phyloP scores from a whole-genome alignment of 1,284 basidiomycete species.

The Sporisorium sorghi region DNA sequence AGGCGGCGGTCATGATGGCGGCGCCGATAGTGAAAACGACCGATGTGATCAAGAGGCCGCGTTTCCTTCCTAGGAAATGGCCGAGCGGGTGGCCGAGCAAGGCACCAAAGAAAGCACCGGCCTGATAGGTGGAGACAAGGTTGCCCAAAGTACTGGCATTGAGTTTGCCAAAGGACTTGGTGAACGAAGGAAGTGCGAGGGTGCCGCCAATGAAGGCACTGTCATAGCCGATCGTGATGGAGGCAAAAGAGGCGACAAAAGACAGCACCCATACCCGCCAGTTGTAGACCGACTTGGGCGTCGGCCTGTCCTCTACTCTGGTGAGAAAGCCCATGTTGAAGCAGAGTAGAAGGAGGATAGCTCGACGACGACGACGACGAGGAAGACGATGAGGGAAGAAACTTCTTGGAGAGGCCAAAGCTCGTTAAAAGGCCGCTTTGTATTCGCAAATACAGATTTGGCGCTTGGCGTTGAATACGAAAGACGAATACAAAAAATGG shows the following conservation, averaged over 20 bases:
- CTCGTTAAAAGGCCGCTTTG: neutral
- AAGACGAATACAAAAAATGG: constrained; percentile 1
- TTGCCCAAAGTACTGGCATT: constrained; percentile 70
- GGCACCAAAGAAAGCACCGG: constrained; percentile 66
- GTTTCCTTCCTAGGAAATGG: constrained; percentile 42
- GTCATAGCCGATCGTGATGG: constrained; percentile 72
- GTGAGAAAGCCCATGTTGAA: constrained; percentile 36
- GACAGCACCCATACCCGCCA: constrained; percentile 72
- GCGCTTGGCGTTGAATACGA: constrained; percentile 5
- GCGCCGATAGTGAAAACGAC: constrained; percentile 64
- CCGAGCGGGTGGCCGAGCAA: constrained; percentile 48
- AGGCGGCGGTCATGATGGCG: constrained; percentile 57
- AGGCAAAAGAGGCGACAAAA: constrained; percentile 70
- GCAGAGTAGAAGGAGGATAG: neutral
- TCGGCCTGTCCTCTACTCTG: constrained; percentile 71
- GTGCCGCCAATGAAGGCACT: constrained; percentile 72
- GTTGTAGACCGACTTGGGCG: constrained; percentile 73
- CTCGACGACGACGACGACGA: neutral
- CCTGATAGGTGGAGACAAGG: constrained; percentile 73
- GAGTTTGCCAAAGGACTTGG: constrained; percentile 70
- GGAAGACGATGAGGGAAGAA: no score
- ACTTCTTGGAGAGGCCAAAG: no score
- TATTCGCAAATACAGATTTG: neutral
- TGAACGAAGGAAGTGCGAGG: constrained; percentile 72
- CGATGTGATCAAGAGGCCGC: constrained; percentile 50